Evolutionary conservation across 495 filamentous ascomycete species (phyloP), one percentile per base, ranked within the genome.

Genomic region (Mytilinidion resinicola): DNA sequence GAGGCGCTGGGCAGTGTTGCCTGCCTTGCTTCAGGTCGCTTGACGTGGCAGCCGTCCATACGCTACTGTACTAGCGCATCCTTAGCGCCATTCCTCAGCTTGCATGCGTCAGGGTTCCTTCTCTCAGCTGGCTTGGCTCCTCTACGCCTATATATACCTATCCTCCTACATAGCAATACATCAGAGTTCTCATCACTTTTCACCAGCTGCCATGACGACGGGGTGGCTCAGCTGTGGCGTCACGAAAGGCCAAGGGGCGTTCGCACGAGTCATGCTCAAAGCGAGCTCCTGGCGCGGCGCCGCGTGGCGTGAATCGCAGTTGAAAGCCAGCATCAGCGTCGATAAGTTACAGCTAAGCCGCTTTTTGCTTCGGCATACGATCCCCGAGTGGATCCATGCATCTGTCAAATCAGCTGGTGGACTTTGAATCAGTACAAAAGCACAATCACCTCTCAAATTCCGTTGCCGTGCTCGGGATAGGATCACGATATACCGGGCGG

Each of bases 311-410:
- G 37, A 39, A 14, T 39, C 37, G 37, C 37, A 14, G 9, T 39
- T 8, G 37, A 14, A 14, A 39, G 37, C 37, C 37, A 46, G 42
- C 42, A 17, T 46, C 42, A 46, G 42, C 9, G 20, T 7, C 37
- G 37, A 46, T 46, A 46, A 46, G 15, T 46, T n/a, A 46, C 42
- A 46, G 42, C 42, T 46, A 46, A 46, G 42, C 15, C 42, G 42
- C 42, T 46, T 46, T 46, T 17, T 11, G 42, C 42, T 46, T 17
- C 7, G 42, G 15, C 42, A 46, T 46, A 46, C 42, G 42, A 17
- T 6, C 42, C 15, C 15, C 7, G 8, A 7, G 15, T 9, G 42
- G 42, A 46, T 46, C 42, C 15, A 46, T 17, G 42, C 42, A 46
- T 46, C 42, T 46, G 9, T 46, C 42, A 46, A 46, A 46, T 46